Conservation (phyloP, 352 stramenopile species). For the Phytophthora constricta region DNA sequence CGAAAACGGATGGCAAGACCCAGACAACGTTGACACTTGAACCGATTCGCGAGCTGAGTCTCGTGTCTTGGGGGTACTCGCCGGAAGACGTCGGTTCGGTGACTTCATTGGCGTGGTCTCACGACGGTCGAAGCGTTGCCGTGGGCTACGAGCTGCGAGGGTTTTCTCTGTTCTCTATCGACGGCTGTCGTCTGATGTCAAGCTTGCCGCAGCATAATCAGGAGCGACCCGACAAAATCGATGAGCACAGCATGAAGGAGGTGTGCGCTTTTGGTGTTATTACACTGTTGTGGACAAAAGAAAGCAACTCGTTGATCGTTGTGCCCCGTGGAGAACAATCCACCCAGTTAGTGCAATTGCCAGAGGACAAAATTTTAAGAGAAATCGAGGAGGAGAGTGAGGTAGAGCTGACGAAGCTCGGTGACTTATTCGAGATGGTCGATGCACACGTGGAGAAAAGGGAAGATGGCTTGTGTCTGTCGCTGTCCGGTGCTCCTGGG, state of each 20-base stretch:
- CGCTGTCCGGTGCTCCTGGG: constrained; percentile 70
- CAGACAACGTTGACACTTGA: constrained; percentile 48
- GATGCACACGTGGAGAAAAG: constrained; percentile 64
- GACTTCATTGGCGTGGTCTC: constrained; percentile 69
- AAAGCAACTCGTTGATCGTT: constrained; percentile 68
- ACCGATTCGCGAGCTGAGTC: constrained; percentile 65
- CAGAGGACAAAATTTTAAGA: constrained; percentile 24
- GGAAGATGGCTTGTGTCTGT: constrained; percentile 78
- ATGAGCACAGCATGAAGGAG: constrained; percentile 51
- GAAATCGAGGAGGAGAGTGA: constrained; percentile 22
- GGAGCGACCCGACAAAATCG: constrained; percentile 37
- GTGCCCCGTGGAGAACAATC: constrained; percentile 59
- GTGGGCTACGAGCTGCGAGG: constrained; percentile 78
- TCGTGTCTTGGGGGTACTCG: constrained; percentile 70
- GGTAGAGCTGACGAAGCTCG: constrained; percentile 12
- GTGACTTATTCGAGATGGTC: constrained; percentile 54
- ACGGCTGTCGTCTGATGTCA: constrained; percentile 86
- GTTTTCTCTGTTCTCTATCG: constrained; percentile 80
- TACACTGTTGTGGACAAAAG: constrained; percentile 63
- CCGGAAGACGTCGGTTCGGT: constrained; percentile 63
- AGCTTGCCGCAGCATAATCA: constrained; percentile 83
- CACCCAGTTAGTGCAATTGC: constrained; percentile 39
- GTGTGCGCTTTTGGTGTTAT: constrained; percentile 66
- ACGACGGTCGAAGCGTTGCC: constrained; percentile 62
- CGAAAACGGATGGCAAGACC: constrained; percentile 4